Conservation (phyloP, 257 asterid genomes). For the Capsicum pubescens region DNA sequence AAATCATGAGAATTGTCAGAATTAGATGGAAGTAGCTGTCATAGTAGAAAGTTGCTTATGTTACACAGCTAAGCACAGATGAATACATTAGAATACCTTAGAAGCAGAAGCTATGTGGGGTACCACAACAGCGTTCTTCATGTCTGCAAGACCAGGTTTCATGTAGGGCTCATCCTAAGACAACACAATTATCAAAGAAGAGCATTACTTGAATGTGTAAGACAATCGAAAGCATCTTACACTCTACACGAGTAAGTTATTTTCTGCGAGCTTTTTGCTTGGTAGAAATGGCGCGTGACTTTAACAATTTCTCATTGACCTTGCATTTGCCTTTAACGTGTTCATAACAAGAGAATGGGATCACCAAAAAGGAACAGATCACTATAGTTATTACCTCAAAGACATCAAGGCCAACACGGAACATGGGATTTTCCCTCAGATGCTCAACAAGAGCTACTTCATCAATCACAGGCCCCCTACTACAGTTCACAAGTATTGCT, state of each 20-base stretch:
- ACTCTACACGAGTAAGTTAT: not conserved
- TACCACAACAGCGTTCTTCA: slow-evolving; percentile 89
- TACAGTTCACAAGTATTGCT: slow-evolving; percentile 92
- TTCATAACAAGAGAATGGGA: not conserved
- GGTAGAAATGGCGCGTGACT: not conserved
- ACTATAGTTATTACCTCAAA: slow-evolving; percentile 67
- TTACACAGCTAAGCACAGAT: not conserved
- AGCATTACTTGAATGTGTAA: not conserved
- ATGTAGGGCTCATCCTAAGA: slow-evolving; percentile 88
- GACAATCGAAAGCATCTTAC: not conserved
- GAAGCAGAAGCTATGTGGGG: slow-evolving; percentile 99
- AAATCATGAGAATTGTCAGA: not conserved
- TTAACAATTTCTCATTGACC: not conserved
- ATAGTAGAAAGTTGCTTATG: not conserved
- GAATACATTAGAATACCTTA: slow-evolving; percentile 53
- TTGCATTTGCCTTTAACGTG: not conserved
- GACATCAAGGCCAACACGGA: slow-evolving; percentile 98
- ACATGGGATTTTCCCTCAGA: slow-evolving; percentile 89
- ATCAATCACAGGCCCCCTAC: slow-evolving; percentile 94
- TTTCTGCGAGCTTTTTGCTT: not conserved
- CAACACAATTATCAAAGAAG: slow-evolving; percentile 6
- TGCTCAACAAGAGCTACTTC: slow-evolving; percentile 98
- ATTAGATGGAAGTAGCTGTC: not conserved
- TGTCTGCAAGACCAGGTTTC: slow-evolving; percentile 91
- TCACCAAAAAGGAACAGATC: not conserved